These are phyloP conservation scores for Mortierella sp. DNA, from an alignment of 371 early-diverging fungal species.

Conservation along the genomic window DNA sequence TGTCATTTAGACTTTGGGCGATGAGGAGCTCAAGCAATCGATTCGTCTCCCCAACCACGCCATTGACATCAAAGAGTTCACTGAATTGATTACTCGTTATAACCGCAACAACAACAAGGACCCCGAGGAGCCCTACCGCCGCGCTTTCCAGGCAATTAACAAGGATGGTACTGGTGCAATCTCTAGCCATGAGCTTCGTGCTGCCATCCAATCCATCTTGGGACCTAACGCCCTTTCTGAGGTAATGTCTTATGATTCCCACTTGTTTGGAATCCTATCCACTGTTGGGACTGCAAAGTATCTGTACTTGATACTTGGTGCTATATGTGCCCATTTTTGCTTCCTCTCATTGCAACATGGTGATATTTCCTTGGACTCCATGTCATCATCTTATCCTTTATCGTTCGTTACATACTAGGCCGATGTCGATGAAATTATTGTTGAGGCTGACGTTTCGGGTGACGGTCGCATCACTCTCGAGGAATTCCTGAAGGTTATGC, in stretches of 20 bases:
- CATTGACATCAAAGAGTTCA: constrained; percentile 45
- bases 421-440: constrained; percentile 46
- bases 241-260: constrained; percentile 13
- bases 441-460: constrained; percentile 47
- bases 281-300: neutral
- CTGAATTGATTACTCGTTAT: constrained; percentile 38
- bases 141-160: constrained; percentile 42
- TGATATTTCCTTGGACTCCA: too few species aligned
- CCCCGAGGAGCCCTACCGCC: constrained; percentile 51
- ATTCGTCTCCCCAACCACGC: constrained; percentile 38
- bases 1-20: constrained; percentile 29
- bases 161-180: constrained; percentile 40
- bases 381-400: too few species aligned
- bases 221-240: constrained; percentile 43
- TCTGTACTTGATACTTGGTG: too few species aligned
- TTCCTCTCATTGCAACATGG: too few species aligned
- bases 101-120: constrained; percentile 29
- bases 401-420: constrained; percentile 12
- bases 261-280: neutral
- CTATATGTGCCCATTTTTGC: too few species aligned
- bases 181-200: constrained; percentile 38
- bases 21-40: constrained; percentile 33
- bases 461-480: constrained; percentile 48
- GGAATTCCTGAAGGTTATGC: constrained; percentile 54
- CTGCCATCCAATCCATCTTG: constrained; percentile 26